Evolutionary conservation across 305 asterid genomes (phyloP).

Genomic region (Fraxinus xanthoxyloides): DNA sequence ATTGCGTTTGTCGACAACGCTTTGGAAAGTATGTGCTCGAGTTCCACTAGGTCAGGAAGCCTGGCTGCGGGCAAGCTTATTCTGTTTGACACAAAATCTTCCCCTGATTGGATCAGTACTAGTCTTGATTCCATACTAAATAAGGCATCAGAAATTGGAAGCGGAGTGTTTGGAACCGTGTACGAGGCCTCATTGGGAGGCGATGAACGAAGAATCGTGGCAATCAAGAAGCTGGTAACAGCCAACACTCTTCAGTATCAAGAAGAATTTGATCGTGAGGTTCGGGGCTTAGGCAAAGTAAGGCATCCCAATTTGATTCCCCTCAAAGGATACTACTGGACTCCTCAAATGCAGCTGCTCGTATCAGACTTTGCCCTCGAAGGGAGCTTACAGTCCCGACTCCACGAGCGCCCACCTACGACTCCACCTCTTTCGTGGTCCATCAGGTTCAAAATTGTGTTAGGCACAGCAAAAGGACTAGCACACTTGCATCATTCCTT

Average conservation of each 20-base stretch:
- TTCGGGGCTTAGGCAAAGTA: conserved; percentile 68
- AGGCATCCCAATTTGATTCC: conserved; percentile 67
- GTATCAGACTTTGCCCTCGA: conserved; percentile 65
- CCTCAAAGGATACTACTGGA: conserved; percentile 86
- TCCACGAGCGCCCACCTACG: conserved; percentile 47
- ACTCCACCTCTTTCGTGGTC: conserved; percentile 61
- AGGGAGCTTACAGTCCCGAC: conserved; percentile 65
- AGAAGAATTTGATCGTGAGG: conserved; percentile 85
- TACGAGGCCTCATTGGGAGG: conserved; percentile 61
- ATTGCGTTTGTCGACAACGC: conserved; percentile 60
- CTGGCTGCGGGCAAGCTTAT: conserved; percentile 65
- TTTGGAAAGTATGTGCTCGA: conserved; percentile 85
- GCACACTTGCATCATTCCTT: conserved; percentile 80
- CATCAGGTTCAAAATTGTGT: conserved; percentile 56
- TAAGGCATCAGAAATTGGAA: conserved; percentile 76
- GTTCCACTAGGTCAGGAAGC: conserved; percentile 63
- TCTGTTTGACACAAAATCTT: conserved; percentile 53
- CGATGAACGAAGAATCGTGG: conserved; percentile 44
- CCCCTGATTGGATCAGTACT: conserved; percentile 40
- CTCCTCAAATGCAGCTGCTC: conserved; percentile 77
- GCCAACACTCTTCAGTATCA: conserved; percentile 59
- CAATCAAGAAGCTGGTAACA: conserved; percentile 71
- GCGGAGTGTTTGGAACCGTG: conserved; percentile 80
- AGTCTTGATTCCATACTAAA: conserved; percentile 52
- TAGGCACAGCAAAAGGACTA: conserved; percentile 85